Percentiles rank a stretch among this genome's conserved stretches.
phyloP scores from a whole-genome alignment of 768 basidiomycete species.

The Dictyophora rubrovolvata region DNA sequence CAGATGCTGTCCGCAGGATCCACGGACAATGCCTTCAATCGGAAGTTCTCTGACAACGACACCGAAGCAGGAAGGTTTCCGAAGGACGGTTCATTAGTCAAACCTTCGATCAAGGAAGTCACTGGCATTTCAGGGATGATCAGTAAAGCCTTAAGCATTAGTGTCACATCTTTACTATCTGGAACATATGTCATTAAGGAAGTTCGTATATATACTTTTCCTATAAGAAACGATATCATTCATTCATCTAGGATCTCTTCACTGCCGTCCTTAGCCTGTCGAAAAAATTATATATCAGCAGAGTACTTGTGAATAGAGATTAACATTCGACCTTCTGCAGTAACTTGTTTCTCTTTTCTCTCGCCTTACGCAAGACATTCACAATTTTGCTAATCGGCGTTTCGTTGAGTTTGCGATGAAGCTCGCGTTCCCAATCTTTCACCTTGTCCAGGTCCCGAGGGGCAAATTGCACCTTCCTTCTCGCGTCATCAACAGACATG shows the following conservation, averaged over 20 bases:
- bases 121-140: too few relatives aligned
- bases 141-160: too few relatives aligned
- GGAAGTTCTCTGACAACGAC: too few relatives aligned
- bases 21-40: too few relatives aligned
- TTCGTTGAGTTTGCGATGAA: conserved; percentile 44
- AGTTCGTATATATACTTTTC: too few relatives aligned
- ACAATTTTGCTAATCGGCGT: conserved; percentile 77
- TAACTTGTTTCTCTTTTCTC: conserved; percentile 61
- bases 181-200: too few relatives aligned
- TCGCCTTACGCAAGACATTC: conserved; percentile 67
- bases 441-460: conserved; percentile 66
- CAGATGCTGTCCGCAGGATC: too few relatives aligned
- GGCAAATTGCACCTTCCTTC: conserved; percentile 62
- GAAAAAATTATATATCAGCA: not conserved
- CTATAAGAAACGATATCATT: not conserved
- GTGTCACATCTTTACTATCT: too few relatives aligned
- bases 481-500: conserved; percentile 62
- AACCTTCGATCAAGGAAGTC: too few relatives aligned
- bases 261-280: conserved; percentile 59
- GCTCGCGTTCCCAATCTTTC: conserved; percentile 55
- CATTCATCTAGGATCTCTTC: conserved; percentile 50
- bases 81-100: too few relatives aligned
- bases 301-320: not conserved
- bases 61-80: too few relatives aligned
- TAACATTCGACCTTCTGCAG: conserved; percentile 55